Evolutionary conservation across 2,329 filamentous ascomycete genomes (phyloP), one percentile per base, ranked within the genome.

Genomic region (Aaosphaeria pasadenensis): DNA sequence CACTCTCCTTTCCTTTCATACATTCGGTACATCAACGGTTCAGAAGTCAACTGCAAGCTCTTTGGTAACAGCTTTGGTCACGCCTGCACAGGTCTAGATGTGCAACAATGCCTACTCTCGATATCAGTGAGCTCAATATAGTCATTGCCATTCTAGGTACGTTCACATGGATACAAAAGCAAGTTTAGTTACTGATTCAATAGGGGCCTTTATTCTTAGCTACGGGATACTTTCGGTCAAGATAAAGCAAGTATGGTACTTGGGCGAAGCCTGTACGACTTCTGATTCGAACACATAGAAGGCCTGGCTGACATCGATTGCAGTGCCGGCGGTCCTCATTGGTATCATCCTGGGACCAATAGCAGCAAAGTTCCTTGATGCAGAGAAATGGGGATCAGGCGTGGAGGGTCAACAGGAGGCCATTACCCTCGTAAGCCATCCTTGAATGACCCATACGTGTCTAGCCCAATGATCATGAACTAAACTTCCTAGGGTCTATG

Each of bases 291-390:
- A 28, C 7, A 40, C 7, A 7, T 7, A 7, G 17, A 7, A 40
- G 39, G 39, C 7, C 39, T 7, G 7, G 39, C 17, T 40, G 17
- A 40, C 39, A 11, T 39, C n/a, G 32, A 48, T 33, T 3, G 28
- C 31, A 49, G 52, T 65, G 67, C 39, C 47, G 3, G 79, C 81
- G 1, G 73, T 84, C 24, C 13, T 78, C 6, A 53, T 82, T 30
- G 82, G 82, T 3, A 74, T 82, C 43, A 57, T 75, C 0, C 69
- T 85, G 4, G 81, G 82, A 0, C 82, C 81, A 0, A 62, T 82
- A 13, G 72, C 76, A 4, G 76, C 79, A 1, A 81, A 74, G 36
- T 77, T 84, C 45, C 57, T 85, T 4, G 71, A 79, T 39, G 56
- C 67, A n/a, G 57, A 64, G 30, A 11, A 17, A 40, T 40, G 72